phyloP scores from a whole-genome alignment of 495 filamentous ascomycete genomes.

The Penicillium flavigenum region DNA sequence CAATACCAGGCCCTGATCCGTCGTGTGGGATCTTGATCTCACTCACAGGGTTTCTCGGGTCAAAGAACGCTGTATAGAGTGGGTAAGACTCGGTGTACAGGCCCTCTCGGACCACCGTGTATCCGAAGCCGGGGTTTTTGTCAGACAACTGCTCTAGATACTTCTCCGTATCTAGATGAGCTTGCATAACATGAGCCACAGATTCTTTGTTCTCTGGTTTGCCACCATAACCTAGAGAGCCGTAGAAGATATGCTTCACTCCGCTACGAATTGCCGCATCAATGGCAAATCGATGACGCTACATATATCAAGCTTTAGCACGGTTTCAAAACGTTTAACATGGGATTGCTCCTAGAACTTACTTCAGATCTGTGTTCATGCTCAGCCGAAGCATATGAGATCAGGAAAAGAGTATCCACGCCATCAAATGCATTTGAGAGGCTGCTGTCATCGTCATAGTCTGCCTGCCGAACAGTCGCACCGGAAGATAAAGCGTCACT shows the following conservation, averaged over 20 bases:
- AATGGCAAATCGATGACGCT: constrained; percentile 49
- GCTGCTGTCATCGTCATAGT: constrained; percentile 24
- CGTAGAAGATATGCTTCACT: constrained; percentile 60
- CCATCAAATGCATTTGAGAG: constrained; percentile 28
- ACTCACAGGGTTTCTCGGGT: constrained; percentile 19
- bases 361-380: constrained; percentile 29
- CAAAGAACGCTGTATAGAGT: constrained; percentile 60
- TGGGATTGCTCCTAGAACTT: not conserved
- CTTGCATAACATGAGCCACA: constrained; percentile 57
- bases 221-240: constrained; percentile 53
- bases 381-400: constrained; percentile 34
- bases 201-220: constrained; percentile 34
- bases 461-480: constrained; percentile 23
- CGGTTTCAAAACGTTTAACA: not conserved
- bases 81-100: constrained; percentile 62
- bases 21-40: constrained; percentile 46
- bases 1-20: constrained; percentile 35
- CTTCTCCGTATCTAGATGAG: constrained; percentile 59
- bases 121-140: constrained; percentile 25
- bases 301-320: not conserved
- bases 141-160: constrained; percentile 42
- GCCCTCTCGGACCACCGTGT: constrained; percentile 58
- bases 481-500: constrained; percentile 13
- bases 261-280: constrained; percentile 52
- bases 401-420: constrained; percentile 25